Conservation (phyloP, 1,139 yeast species). For the Zhuliangozyma blackwelliae region DNA sequence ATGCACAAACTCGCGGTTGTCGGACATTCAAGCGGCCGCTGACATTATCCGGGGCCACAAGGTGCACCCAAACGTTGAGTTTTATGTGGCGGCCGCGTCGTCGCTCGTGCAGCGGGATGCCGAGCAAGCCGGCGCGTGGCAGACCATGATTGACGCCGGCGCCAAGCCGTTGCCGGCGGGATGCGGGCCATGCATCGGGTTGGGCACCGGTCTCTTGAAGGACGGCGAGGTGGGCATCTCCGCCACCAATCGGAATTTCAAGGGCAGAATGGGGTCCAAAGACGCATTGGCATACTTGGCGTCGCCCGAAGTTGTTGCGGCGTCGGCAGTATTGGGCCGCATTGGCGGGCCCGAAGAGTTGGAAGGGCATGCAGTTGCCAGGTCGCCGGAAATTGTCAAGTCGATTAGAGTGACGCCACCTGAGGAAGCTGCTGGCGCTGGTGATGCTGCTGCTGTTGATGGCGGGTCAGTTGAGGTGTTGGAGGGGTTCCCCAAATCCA, state of each 20-base stretch:
- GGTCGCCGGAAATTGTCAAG: conserved; percentile 44
- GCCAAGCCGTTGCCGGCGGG: conserved; percentile 96
- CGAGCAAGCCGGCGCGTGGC: conserved; percentile 88
- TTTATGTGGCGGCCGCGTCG: conserved; percentile 96
- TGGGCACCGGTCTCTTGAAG: conserved; percentile 88
- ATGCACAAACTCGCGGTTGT: conserved; percentile 90
- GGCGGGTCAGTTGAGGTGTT: conserved; percentile 56
- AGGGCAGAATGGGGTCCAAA: conserved; percentile 98
- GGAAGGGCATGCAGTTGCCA: conserved; percentile 50
- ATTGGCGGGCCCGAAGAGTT: conserved; percentile 92
- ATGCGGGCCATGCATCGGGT: conserved; percentile 98
- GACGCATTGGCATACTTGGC: conserved; percentile 95
- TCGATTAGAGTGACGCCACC: conserved; percentile 36
- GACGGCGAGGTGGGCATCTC: conserved; percentile 98
- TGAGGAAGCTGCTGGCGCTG: no score
- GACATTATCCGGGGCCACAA: conserved; percentile 74
- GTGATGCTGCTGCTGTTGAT: conserved; percentile 23
- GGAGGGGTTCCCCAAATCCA: conserved; percentile 84
- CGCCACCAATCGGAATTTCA: conserved; percentile 96
- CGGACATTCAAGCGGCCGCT: conserved; percentile 95
- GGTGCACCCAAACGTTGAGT: conserved; percentile 85
- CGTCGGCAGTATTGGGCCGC: conserved; percentile 89
- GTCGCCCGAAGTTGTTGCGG: conserved; percentile 97
- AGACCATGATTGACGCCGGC: conserved; percentile 83
- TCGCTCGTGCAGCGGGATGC: conserved; percentile 91